Conservation (phyloP, 2,329 filamentous ascomycete species). For the Aspergillus fijiensis region DNA sequence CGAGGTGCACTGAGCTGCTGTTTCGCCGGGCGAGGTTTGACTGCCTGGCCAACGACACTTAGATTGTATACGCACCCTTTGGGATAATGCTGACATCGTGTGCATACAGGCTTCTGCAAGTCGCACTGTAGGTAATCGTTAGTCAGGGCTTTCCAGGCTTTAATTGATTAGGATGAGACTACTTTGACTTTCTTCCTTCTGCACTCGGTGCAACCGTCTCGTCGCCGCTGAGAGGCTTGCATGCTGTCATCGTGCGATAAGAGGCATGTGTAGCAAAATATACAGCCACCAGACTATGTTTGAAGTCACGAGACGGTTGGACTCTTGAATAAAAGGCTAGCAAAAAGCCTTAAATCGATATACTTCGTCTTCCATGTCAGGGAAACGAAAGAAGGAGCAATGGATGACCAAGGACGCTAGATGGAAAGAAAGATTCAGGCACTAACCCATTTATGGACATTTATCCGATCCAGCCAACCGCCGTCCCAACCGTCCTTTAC, state of each 20-base stretch:
- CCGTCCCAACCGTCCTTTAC: no score
- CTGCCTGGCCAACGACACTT: constrained; percentile 19
- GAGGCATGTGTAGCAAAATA: not conserved
- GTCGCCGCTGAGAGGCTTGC: constrained; percentile 22
- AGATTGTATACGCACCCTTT: constrained; percentile 26
- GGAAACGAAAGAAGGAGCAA: not conserved
- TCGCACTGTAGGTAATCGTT: constrained; percentile 23
- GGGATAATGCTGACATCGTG: constrained; percentile 27
- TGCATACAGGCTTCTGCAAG: constrained; percentile 25
- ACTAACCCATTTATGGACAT: not conserved
- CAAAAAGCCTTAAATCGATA: not conserved
- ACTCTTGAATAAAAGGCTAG: not conserved
- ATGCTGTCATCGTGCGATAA: not conserved
- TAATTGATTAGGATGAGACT: not conserved
- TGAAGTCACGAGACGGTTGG: not conserved
- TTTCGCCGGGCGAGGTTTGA: not conserved
- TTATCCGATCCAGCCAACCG: constrained; percentile 4
- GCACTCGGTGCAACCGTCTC: constrained; percentile 32
- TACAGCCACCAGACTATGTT: not conserved
- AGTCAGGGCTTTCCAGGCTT: not conserved
- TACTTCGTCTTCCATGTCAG: not conserved
- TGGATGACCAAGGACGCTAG: not conserved
- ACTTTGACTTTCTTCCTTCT: constrained; percentile 33
- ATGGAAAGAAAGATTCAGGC: not conserved
- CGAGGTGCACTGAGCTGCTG: not conserved